These are phyloP conservation scores for Suillus sp. DNA, from an alignment of 768 basidiomycete genomes.

Conservation along the genomic window DNA sequence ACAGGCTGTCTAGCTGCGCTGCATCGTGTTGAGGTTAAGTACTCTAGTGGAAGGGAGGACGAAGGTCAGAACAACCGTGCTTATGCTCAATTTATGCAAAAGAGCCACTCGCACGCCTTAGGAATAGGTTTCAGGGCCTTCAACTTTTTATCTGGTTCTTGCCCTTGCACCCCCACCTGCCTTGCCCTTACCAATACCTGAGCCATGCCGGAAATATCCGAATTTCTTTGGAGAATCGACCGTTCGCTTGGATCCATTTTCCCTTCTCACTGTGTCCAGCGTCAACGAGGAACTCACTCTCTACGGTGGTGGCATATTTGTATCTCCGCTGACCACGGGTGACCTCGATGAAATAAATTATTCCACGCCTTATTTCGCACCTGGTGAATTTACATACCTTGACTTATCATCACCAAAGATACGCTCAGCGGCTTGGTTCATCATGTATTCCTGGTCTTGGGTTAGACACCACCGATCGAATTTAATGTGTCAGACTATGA, in stretches of 20 bases:
- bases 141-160: slow-evolving; percentile 73
- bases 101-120: slow-evolving; percentile 63
- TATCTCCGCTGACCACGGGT: slow-evolving; percentile 65
- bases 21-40: slow-evolving; percentile 31
- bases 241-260: slow-evolving; percentile 72
- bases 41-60: slow-evolving; percentile 44
- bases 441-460: slow-evolving; percentile 78
- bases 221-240: slow-evolving; percentile 79
- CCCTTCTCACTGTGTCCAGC: slow-evolving; percentile 77
- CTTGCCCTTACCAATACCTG: slow-evolving; percentile 90
- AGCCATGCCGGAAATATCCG: slow-evolving; percentile 62
- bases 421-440: slow-evolving; percentile 77
- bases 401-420: slow-evolving; percentile 82
- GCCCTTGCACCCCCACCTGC: slow-evolving; percentile 85
- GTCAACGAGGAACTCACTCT: slow-evolving; percentile 85
- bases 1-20: background rate
- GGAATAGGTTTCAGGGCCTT: slow-evolving; percentile 66
- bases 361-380: slow-evolving; percentile 77
- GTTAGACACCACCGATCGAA: slow-evolving; percentile 62
- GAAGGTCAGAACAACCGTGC: slow-evolving; percentile 35
- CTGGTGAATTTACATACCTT: slow-evolving; percentile 76
- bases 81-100: slow-evolving; percentile 37
- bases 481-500: slow-evolving; percentile 63
- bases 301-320: slow-evolving; percentile 85
- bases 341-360: slow-evolving; percentile 70